Percentiles rank a stretch among this genome's conserved stretches.
Conservation (phyloP, 2,329 filamentous ascomycete species). For the Exophiala lecanii-corni region DNA sequence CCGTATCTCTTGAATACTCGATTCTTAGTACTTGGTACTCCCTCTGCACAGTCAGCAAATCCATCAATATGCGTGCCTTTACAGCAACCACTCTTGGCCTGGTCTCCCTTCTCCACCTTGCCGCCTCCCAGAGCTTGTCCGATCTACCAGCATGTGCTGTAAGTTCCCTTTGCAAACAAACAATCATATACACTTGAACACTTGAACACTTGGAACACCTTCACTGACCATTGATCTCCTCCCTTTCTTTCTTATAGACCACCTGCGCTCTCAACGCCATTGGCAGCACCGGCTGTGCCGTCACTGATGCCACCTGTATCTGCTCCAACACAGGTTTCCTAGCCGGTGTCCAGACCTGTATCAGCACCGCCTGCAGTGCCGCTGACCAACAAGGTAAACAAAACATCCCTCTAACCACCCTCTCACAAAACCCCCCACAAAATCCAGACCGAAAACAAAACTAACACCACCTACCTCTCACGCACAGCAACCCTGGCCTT, state of each 20-base stretch:
- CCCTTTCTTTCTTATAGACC: slow-evolving; percentile 9
- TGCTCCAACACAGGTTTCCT: slow-evolving; percentile 16
- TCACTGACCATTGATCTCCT: no score
- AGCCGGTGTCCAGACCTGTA: slow-evolving; percentile 14
- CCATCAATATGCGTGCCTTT: slow-evolving; percentile 17
- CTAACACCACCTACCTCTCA: background rate
- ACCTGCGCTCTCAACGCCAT: slow-evolving; percentile 15
- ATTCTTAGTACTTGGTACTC: no score
- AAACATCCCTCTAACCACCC: no score
- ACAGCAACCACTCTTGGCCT: slow-evolving; percentile 9
- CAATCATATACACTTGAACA: no score
- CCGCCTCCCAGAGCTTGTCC: slow-evolving; percentile 14
- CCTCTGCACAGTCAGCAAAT: no score
- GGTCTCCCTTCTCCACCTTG: slow-evolving; percentile 12
- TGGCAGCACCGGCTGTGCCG: slow-evolving; percentile 15
- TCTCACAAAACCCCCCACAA: no score
- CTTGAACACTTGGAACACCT: no score
- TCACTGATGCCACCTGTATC: slow-evolving; percentile 16
- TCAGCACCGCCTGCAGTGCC: slow-evolving; percentile 13
- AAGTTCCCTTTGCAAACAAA: no score
- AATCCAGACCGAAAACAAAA: no score
- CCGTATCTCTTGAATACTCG: no score
- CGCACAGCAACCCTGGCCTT: slow-evolving; percentile 17
- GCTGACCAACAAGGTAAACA: slow-evolving; percentile 19
- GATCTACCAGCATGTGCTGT: slow-evolving; percentile 16